Evolutionary conservation across 371 early-diverging fungal genomes (phyloP).

Genomic region (Circinella umbellata): DNA sequence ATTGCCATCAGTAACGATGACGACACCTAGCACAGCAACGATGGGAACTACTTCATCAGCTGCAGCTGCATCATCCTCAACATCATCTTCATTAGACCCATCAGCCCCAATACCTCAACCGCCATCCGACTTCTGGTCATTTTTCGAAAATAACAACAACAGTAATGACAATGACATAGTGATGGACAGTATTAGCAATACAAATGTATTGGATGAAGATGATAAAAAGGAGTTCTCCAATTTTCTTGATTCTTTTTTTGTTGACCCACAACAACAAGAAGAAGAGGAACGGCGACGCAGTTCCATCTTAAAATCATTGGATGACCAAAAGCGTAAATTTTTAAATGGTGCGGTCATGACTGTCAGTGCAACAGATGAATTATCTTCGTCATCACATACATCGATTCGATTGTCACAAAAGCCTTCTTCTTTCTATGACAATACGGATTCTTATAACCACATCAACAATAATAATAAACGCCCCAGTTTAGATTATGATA

Average conservation of each 20-base stretch:
- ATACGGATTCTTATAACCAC: background rate
- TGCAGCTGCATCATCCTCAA: constrained; percentile 2
- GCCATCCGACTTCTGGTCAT: constrained; percentile 9
- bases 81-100: background rate
- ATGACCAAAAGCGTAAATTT: constrained; percentile 37
- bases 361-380: background rate
- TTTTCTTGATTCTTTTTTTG: constrained; percentile 48
- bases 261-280: constrained; percentile 39
- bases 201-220: constrained; percentile 34
- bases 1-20: background rate
- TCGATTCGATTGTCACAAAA: background rate
- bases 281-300: constrained; percentile 41
- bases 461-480: constrained; percentile 5
- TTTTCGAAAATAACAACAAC: constrained; percentile 13
- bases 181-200: background rate
- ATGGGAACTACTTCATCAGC: constrained; percentile 3
- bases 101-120: no score
- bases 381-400: background rate
- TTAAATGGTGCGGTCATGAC: constrained; percentile 5
- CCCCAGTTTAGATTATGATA: background rate
- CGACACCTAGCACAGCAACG: constrained; percentile 24
- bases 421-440: background rate
- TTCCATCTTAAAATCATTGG: constrained; percentile 44
- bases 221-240: constrained; percentile 47
- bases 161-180: background rate